phyloP scores from a whole-genome alignment of 1,284 basidiomycete species.

The Anthracocystis setariae region DNA sequence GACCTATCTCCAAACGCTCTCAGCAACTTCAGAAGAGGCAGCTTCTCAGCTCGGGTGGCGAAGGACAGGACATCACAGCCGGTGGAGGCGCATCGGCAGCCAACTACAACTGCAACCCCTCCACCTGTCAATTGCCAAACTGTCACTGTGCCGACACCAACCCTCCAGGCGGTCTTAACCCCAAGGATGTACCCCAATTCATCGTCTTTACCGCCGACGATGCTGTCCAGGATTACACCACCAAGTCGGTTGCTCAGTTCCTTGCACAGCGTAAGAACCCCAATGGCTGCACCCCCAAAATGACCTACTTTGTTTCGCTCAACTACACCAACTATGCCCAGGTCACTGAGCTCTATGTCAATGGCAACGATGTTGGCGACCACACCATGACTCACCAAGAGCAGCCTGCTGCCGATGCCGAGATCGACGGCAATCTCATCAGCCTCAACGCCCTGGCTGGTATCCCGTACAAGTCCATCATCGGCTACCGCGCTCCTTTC shows the following conservation, averaged over 20 bases:
- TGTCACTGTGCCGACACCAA: slow-evolving; percentile 61
- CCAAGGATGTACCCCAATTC: slow-evolving; percentile 56
- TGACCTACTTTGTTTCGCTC: slow-evolving; percentile 68
- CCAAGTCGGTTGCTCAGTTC: slow-evolving; percentile 79
- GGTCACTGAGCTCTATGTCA: slow-evolving; percentile 85
- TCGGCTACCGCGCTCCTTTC: slow-evolving; percentile 82
- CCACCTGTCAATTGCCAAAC: slow-evolving; percentile 54
- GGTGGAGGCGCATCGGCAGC: slow-evolving; percentile 57
- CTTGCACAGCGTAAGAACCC: slow-evolving; percentile 81
- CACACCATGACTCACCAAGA: slow-evolving; percentile 85
- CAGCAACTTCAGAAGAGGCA: slow-evolving; percentile 30
- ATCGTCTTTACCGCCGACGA: slow-evolving; percentile 67
- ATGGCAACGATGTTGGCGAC: slow-evolving; percentile 86
- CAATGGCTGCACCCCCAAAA: slow-evolving; percentile 78
- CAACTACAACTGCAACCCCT: slow-evolving; percentile 57
- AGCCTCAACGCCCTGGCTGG: slow-evolving; percentile 82
- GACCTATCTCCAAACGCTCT: slow-evolving; percentile 37
- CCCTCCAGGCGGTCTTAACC: slow-evolving; percentile 59
- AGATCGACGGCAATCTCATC: slow-evolving; percentile 80
- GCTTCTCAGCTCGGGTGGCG: slow-evolving; percentile 33
- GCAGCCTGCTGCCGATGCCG: slow-evolving; percentile 72
- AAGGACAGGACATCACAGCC: slow-evolving; percentile 36
- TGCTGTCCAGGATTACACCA: slow-evolving; percentile 79
- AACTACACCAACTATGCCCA: slow-evolving; percentile 80
- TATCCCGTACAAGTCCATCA: slow-evolving; percentile 77